A percentile compares a stretch with the other conserved stretches of the same genome.
These are phyloP conservation scores for Geotrichum ghanense DNA, from an alignment of 805 yeast genomes.

Conservation along the genomic window DNA sequence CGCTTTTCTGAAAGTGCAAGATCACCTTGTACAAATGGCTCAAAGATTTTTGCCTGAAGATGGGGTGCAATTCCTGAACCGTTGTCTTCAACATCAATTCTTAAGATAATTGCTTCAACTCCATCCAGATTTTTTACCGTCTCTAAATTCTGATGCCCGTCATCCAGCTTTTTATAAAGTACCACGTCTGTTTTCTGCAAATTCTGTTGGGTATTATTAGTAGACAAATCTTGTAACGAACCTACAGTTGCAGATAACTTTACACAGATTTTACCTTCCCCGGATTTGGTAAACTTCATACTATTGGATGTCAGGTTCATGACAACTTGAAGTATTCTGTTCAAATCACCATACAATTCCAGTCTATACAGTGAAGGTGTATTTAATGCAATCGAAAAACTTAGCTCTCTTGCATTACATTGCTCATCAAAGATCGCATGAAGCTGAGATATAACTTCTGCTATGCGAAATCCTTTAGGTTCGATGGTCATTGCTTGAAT, in stretches of 20 bases:
- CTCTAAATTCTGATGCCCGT: not conserved
- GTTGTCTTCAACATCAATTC: conserved; percentile 67
- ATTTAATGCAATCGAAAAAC: conserved; percentile 46
- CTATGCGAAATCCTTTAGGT: conserved; percentile 59
- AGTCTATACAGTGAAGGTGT: conserved; percentile 40
- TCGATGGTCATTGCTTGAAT: conserved; percentile 75
- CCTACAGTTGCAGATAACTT: not conserved
- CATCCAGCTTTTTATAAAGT: not conserved
- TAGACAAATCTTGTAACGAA: not conserved
- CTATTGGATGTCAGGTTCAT: conserved; percentile 88
- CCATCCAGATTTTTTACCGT: not conserved
- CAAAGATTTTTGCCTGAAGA: conserved; percentile 75
- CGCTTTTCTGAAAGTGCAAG: conserved; percentile 82
- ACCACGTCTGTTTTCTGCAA: not conserved
- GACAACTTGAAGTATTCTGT: conserved; percentile 76
- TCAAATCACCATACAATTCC: conserved; percentile 73
- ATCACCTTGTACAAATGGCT: conserved; percentile 95
- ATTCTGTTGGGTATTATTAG: not conserved
- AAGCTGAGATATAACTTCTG: conserved; percentile 70
- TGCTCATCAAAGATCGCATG: conserved; percentile 58
- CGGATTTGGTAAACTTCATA: conserved; percentile 85
- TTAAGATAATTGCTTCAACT: not conserved
- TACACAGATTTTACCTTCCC: conserved; percentile 26
- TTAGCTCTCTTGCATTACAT: conserved; percentile 52
- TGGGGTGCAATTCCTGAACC: conserved; percentile 87